Evolutionary conservation across 2,329 filamentous ascomycete genomes (phyloP), one percentile per base, ranked within the genome.

Genomic region (Drechmeria coniospora): DNA sequence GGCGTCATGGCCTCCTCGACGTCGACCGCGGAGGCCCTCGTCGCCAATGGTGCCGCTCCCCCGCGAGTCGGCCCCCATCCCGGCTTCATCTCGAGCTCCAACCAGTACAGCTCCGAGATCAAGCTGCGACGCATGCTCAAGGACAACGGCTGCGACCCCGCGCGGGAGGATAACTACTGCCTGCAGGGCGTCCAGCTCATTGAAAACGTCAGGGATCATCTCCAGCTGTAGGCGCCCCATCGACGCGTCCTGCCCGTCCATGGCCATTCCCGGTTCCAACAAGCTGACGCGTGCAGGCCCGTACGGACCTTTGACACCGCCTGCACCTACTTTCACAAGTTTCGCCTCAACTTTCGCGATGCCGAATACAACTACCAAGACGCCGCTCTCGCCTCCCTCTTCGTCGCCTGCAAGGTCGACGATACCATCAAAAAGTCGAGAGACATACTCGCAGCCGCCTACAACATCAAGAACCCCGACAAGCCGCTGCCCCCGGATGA

Each of bases 391-490:
- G 83, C 90, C 1, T 79, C 83, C 15, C 61, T 98, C 7, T 87
- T 95, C 45, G 80, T 86, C 3, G 86, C 86, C 3, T 95, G 87
- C 63, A 98, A 98, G 58, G 84, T 92, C 25, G 90, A 98, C 53
- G 90, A 98, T 51, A 98, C 90, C 1, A 69, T 94, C 39, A 98
- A 98, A 57, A 95, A 95, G 59, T 92, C 83, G 4, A 74, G 72
- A 32, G 90, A 98, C 37, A 92, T 98, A 35, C 63, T 95, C 11
- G 92, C 83, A 32, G 84, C 86, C 1, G 78, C 82, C 15, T 83
- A 87, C 54, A 94, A 93, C 46, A 59, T 92, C 21, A 90, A 84
- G 54, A 68, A 54, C 46, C 69, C 43, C 39, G 76, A 55, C 50
- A 79, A 52, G 65, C 83, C 53, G 53, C 79, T 50, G 21, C 78